phyloP scores from a whole-genome alignment of 108 stramenopile genomes.

The Seminavis robusta region DNA sequence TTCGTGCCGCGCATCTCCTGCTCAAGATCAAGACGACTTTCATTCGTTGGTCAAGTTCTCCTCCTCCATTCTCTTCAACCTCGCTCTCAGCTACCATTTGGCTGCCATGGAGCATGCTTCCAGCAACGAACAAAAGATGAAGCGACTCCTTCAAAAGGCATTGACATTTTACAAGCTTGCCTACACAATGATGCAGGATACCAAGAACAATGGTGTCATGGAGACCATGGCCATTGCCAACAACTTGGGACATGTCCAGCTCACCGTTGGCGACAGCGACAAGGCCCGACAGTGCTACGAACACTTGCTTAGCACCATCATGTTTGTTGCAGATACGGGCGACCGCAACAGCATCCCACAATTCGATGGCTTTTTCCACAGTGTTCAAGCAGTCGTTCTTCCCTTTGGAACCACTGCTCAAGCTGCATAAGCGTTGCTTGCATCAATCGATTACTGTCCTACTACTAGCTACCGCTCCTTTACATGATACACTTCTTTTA shows the following conservation, averaged over 20 bases:
- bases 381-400: background rate
- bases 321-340: slow-evolving; percentile 13
- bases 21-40: too few species aligned
- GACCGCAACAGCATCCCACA: background rate
- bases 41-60: slow-evolving; percentile 3
- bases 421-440: slow-evolving; percentile 1
- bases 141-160: slow-evolving; percentile 29
- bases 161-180: slow-evolving; percentile 26
- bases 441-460: background rate
- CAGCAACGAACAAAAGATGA: background rate
- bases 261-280: slow-evolving; percentile 8
- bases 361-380: background rate
- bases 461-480: background rate
- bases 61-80: background rate
- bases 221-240: slow-evolving; percentile 29
- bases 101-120: background rate
- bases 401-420: background rate
- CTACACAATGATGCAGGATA: slow-evolving; percentile 14
- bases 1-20: too few species aligned
- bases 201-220: slow-evolving; percentile 3
- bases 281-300: slow-evolving; percentile 20
- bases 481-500: background rate
- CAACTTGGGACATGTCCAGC: slow-evolving; percentile 25
- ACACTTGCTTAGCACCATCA: slow-evolving; percentile 22
- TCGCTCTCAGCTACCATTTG: slow-evolving; percentile 6